phyloP scores from a whole-genome alignment of 257 asterid genomes.

The Petunia secreta region DNA sequence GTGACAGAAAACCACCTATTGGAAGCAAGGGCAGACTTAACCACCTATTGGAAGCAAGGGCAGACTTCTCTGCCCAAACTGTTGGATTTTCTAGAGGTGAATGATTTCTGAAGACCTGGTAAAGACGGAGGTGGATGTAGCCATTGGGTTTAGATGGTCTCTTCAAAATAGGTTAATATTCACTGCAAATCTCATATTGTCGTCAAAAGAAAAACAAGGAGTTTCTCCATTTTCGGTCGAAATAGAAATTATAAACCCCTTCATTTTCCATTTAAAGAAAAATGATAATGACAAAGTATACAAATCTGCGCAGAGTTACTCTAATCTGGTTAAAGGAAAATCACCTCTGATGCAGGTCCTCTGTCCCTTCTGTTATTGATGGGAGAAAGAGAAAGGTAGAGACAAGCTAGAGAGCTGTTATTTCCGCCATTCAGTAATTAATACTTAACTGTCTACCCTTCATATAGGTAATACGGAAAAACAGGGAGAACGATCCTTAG shows the following conservation, averaged over 20 bases:
- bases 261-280: not conserved
- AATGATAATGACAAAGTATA: not conserved
- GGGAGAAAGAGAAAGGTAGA: not conserved
- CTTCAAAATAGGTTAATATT: not conserved
- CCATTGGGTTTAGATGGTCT: too few species aligned
- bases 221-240: not conserved
- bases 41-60: not conserved
- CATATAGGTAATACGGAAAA: not conserved
- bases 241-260: not conserved
- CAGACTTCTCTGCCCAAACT: not conserved
- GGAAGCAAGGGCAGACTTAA: not conserved
- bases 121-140: too few species aligned
- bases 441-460: not conserved
- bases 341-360: not conserved
- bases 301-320: too few species aligned
- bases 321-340: not conserved
- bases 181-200: not conserved
- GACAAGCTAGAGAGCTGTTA: not conserved
- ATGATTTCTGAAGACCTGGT: not conserved
- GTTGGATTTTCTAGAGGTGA: not conserved
- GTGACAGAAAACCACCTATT: not conserved
- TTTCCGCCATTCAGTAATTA: not conserved
- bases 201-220: not conserved
- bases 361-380: not conserved
- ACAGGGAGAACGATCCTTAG: not conserved